Conservation (phyloP, 768 basidiomycete species). For the Mycena kentingensis region DNA sequence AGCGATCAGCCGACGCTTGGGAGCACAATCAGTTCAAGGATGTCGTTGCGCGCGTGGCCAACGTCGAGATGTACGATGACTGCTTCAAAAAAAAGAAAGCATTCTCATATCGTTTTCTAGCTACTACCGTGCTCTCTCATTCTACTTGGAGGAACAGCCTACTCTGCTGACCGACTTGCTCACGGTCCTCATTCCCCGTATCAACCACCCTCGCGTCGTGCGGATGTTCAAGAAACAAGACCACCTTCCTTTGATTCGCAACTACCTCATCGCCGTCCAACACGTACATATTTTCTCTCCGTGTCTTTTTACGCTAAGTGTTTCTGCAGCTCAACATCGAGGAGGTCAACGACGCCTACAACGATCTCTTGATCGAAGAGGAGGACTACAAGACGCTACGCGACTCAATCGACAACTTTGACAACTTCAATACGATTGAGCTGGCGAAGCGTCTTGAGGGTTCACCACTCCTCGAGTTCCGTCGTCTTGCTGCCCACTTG, state of each 20-base stretch:
- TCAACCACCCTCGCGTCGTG: constrained; percentile 95
- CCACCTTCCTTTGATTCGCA: constrained; percentile 92
- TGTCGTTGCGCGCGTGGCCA: constrained; percentile 92
- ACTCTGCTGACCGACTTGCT: constrained; percentile 91
- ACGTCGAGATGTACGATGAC: constrained; percentile 84
- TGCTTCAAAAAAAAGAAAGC: not conserved
- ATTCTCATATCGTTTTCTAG: constrained; percentile 38
- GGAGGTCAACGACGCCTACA: constrained; percentile 97
- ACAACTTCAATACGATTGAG: constrained; percentile 92
- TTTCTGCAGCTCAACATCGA: constrained; percentile 83
- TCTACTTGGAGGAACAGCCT: constrained; percentile 94
- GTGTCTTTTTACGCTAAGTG: constrained; percentile 1
- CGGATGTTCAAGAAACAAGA: constrained; percentile 94
- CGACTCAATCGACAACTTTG: constrained; percentile 97
- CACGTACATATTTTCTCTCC: constrained; percentile 53
- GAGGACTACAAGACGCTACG: constrained; percentile 98
- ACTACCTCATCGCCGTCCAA: constrained; percentile 97
- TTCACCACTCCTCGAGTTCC: constrained; percentile 93
- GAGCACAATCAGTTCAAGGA: constrained; percentile 99
- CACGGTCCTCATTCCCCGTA: constrained; percentile 87
- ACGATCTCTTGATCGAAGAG: constrained; percentile 97
- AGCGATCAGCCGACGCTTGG: constrained; percentile 97
- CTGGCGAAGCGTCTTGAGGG: constrained; percentile 85
- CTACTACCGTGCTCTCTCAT: constrained; percentile 93
- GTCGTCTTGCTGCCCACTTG: constrained; percentile 89